Conservation (phyloP, 192 early-diverging fungal genomes). For the Mortierella claussenii region DNA sequence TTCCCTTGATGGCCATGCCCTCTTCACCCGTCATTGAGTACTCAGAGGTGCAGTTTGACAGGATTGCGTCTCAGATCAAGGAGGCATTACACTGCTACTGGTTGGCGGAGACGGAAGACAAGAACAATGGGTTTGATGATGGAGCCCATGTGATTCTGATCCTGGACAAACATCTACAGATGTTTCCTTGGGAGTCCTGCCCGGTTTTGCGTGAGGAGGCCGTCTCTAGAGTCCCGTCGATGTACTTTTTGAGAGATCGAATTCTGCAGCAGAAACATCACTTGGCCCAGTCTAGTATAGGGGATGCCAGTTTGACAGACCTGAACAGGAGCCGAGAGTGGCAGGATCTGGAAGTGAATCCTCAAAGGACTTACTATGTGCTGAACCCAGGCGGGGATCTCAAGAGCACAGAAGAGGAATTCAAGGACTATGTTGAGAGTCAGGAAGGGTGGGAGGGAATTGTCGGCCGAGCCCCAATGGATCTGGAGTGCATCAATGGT, state of each 20-base stretch:
- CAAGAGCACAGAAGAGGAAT: constrained; percentile 80
- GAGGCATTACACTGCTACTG: constrained; percentile 32
- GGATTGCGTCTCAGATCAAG: constrained; percentile 33
- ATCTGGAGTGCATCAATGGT: constrained; percentile 68
- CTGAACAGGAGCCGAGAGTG: constrained; percentile 7
- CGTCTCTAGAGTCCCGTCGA: constrained; percentile 83
- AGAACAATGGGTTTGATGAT: constrained; percentile 49
- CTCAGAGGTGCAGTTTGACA: constrained; percentile 20
- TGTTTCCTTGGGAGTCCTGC: constrained; percentile 91
- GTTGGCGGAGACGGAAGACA: constrained; percentile 15
- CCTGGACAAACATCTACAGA: constrained; percentile 85
- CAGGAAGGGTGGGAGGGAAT: constrained; percentile 77
- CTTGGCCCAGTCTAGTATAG: background rate
- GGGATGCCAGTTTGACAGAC: background rate
- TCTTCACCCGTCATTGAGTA: constrained; percentile 21
- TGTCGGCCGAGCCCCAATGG: constrained; percentile 72
- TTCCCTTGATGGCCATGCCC: background rate
- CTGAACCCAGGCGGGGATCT: constrained; percentile 94
- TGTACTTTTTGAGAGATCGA: constrained; percentile 76
- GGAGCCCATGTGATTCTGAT: constrained; percentile 81
- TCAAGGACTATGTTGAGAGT: constrained; percentile 66
- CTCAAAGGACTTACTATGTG: constrained; percentile 75
- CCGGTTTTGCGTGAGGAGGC: constrained; percentile 75
- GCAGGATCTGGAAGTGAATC: constrained; percentile 58
- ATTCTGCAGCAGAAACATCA: constrained; percentile 56